These are phyloP conservation scores for Agarophyton chilense DNA, from an alignment of 23 red algal genomes.

Conservation along the genomic window DNA sequence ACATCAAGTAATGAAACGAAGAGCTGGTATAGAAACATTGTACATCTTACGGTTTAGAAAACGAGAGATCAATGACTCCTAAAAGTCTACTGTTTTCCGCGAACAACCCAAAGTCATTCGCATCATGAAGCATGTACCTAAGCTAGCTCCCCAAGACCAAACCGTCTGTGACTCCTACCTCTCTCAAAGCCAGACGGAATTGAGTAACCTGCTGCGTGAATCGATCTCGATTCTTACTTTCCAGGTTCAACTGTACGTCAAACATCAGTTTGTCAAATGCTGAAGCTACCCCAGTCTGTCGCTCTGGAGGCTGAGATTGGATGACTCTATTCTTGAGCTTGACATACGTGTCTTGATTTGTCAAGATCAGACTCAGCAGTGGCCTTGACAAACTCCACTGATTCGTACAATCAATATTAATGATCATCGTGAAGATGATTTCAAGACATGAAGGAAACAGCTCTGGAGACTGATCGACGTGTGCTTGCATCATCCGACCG, in stretches of 20 bases:
- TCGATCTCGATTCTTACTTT: constrained; percentile 88
- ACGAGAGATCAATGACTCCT: not conserved
- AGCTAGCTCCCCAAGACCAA: constrained; percentile 10
- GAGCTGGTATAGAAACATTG: constrained; percentile 74
- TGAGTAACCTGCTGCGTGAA: constrained; percentile 81
- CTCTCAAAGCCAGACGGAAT: constrained; percentile 72
- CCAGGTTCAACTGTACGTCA: constrained; percentile 72
- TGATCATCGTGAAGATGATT: constrained; percentile 81
- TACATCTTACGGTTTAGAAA: constrained; percentile 63
- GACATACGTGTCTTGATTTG: constrained; percentile 79
- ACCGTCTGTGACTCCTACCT: constrained; percentile 61
- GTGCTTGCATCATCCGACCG: constrained; percentile 61
- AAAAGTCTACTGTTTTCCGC: not conserved
- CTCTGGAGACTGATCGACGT: constrained; percentile 66
- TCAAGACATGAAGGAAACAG: constrained; percentile 73
- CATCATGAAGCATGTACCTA: not conserved
- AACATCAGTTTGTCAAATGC: constrained; percentile 87
- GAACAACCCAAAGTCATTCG: not conserved
- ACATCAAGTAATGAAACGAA: constrained; percentile 42
- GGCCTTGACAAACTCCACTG: constrained; percentile 91
- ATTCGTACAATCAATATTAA: constrained; percentile 83
- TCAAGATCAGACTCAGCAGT: constrained; percentile 84
- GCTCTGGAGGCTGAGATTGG: constrained; percentile 58
- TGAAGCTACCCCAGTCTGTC: constrained; percentile 43
- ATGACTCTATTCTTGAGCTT: constrained; percentile 67